phyloP scores from a whole-genome alignment of 345 rosid species.

The Cardamine resedifolia region DNA sequence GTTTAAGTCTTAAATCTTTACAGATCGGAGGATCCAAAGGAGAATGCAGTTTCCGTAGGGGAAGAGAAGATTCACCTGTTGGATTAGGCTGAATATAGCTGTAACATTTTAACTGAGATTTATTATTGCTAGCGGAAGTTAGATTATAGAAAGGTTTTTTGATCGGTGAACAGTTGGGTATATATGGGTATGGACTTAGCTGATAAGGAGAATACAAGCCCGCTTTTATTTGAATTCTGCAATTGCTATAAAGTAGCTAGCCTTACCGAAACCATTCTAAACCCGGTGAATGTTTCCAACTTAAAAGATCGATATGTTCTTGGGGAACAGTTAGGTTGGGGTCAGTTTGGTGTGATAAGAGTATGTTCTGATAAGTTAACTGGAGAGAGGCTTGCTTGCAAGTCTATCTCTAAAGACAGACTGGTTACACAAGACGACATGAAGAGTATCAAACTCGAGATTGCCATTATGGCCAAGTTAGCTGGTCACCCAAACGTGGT shows the following conservation, averaged over 20 bases:
- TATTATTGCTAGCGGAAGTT: conserved; percentile 16
- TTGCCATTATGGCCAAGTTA: conserved; percentile 60
- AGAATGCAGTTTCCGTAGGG: conserved; percentile 16
- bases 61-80: conserved; percentile 11
- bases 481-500: conserved; percentile 66
- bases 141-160: conserved; percentile 11
- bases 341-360: conserved; percentile 78
- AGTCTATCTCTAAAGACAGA: conserved; percentile 64
- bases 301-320: conserved; percentile 62
- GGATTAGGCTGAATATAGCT: conserved; percentile 1
- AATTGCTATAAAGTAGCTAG: conserved; percentile 50
- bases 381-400: conserved; percentile 61
- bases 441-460: conserved; percentile 56
- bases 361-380: conserved; percentile 60
- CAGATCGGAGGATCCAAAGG: conserved; percentile 34
- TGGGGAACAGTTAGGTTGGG: conserved; percentile 77
- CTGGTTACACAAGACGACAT: conserved; percentile 49
- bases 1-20: conserved; percentile 14
- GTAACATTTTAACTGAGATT: conserved; percentile 17
- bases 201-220: conserved; percentile 30
- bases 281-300: conserved; percentile 51
- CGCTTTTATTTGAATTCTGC: conserved; percentile 37
- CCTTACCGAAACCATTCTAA: conserved; percentile 55
- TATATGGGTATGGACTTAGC: conserved; percentile 53
- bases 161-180: conserved; percentile 12